Percentiles rank a stretch among this genome's conserved stretches.
phyloP scores from a whole-genome alignment of 352 stramenopile genomes.

The Aphanomyces astaci region DNA sequence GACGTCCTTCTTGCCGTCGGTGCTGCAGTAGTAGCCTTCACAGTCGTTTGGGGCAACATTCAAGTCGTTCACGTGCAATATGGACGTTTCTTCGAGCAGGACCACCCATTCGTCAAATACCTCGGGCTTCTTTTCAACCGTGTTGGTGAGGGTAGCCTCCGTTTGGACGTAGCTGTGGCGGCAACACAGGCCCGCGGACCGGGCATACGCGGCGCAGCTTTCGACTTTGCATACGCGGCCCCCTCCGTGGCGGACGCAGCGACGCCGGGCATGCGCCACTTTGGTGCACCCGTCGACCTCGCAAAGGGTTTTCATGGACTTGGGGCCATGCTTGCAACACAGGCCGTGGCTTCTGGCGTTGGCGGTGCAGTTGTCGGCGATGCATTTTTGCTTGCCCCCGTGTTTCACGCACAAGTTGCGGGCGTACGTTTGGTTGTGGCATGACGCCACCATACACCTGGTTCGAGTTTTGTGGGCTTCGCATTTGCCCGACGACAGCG shows the following conservation, averaged over 20 bases:
- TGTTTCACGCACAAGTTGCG: not conserved
- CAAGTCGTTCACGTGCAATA: not conserved
- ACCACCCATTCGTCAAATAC: not conserved
- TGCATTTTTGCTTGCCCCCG: not conserved
- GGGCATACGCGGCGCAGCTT: not conserved
- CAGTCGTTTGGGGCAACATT: no score
- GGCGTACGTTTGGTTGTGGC: slow-evolving; percentile 7
- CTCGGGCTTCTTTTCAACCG: not conserved
- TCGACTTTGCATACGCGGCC: slow-evolving; percentile 13
- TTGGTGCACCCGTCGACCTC: not conserved
- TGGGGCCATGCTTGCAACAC: slow-evolving; percentile 1
- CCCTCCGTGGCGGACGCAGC: slow-evolving; percentile 12
- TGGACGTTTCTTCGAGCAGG: not conserved
- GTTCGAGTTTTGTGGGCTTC: not conserved
- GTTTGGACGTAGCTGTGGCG: not conserved
- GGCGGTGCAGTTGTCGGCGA: not conserved
- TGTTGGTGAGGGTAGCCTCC: not conserved
- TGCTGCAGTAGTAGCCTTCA: no score
- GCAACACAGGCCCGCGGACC: not conserved
- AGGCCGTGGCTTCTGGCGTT: slow-evolving; percentile 1
- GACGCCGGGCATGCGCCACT: slow-evolving; percentile 5
- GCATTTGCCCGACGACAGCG: not conserved
- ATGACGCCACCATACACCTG: not conserved
- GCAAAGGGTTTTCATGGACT: slow-evolving; percentile 1
- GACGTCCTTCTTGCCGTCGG: not conserved